Conservation (phyloP, 345 rosid species). For the Citrus reticulata region DNA sequence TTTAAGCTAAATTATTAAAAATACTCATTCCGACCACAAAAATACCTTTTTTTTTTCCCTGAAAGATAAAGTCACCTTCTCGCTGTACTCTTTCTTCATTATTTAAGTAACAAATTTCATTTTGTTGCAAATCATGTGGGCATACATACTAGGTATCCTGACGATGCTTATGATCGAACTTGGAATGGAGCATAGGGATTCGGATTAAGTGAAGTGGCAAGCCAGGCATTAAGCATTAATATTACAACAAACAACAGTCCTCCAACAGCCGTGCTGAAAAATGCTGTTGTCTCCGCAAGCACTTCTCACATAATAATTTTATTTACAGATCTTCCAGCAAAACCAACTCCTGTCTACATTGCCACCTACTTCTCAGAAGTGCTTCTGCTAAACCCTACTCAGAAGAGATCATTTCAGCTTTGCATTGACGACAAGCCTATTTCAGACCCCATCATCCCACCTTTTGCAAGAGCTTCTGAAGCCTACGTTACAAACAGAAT, state of each 20-base stretch:
- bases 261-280: not conserved
- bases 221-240: not conserved
- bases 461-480: slow-evolving; percentile 1
- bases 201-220: not conserved
- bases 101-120: too few species aligned
- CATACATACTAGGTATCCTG: slow-evolving; percentile 8
- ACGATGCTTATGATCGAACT: slow-evolving; percentile 23
- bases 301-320: not conserved
- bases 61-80: too few species aligned
- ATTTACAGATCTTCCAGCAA: not conserved
- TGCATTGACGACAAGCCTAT: not conserved
- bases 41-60: too few species aligned
- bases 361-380: slow-evolving; percentile 21
- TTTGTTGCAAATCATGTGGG: not conserved
- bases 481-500: slow-evolving; percentile 6
- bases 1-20: too few species aligned
- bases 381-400: not conserved
- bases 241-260: slow-evolving; percentile 2
- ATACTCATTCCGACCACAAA: too few species aligned
- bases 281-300: slow-evolving; percentile 3
- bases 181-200: slow-evolving; percentile 13
- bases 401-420: slow-evolving; percentile 16
- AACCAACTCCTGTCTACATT: not conserved
- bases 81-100: too few species aligned
- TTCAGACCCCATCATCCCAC: slow-evolving; percentile 12